Conservation (phyloP, 2,329 filamentous ascomycete species). For the Allantophomopsis lycopodina region DNA sequence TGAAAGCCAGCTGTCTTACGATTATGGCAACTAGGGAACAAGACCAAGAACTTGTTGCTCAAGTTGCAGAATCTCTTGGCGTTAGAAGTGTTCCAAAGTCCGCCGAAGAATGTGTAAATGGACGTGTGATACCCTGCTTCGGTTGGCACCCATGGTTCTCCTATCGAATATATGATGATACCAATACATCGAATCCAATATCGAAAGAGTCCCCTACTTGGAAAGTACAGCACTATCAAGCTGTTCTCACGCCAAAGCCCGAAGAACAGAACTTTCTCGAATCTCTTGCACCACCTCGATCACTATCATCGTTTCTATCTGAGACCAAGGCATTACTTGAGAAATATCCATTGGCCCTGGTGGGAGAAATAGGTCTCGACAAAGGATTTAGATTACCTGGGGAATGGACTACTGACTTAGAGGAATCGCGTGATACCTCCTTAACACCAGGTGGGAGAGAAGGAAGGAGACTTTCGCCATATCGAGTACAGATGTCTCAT, state of each 20-base stretch:
- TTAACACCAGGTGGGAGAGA: conserved; percentile 60
- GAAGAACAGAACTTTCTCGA: conserved; percentile 28
- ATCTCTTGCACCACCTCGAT: conserved; percentile 42
- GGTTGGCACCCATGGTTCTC: conserved; percentile 87
- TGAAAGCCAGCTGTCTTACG: conserved; percentile 53
- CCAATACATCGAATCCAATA: conserved; percentile 12
- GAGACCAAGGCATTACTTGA: conserved; percentile 41
- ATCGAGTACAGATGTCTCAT: conserved; percentile 54
- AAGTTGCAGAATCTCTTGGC: conserved; percentile 41
- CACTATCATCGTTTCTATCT: conserved; percentile 42
- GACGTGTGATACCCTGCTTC: conserved; percentile 55
- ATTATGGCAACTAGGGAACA: conserved; percentile 67
- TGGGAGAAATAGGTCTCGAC: conserved; percentile 70
- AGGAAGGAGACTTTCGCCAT: conserved; percentile 51
- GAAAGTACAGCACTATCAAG: conserved; percentile 47
- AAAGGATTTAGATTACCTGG: conserved; percentile 62
- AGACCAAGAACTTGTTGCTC: conserved; percentile 60
- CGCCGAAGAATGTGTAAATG: conserved; percentile 10
- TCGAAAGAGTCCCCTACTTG: conserved; percentile 9
- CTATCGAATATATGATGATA: conserved; percentile 58
- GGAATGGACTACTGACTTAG: conserved; percentile 29
- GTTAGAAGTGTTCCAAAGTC: conserved; percentile 20
- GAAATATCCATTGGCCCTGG: conserved; percentile 46
- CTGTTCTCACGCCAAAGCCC: conserved; percentile 46
- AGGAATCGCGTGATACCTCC: conserved; percentile 26